Evolutionary conservation across 192 early-diverging fungal species (phyloP).

Genomic region (Podila horticola): DNA sequence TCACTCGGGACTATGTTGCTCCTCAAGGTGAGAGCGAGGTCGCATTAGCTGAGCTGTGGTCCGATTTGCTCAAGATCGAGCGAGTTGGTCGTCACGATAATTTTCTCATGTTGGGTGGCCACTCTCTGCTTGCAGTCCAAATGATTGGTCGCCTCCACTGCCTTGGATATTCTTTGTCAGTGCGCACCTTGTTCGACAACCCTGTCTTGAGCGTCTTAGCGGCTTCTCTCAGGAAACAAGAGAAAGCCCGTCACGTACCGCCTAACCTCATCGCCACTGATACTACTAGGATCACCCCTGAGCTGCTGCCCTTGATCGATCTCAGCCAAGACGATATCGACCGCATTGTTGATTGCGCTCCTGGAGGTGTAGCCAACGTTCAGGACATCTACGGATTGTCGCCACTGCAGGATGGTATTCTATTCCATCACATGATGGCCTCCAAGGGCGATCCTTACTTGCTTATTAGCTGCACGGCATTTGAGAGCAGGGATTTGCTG

Average conservation of each 20-base stretch:
- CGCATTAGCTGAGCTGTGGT: not conserved
- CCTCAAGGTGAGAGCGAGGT: slow-evolving; percentile 7
- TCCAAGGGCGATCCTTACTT: slow-evolving; percentile 4
- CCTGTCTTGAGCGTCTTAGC: slow-evolving; percentile 3
- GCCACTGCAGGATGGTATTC: slow-evolving; percentile 13
- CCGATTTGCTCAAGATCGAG: not conserved
- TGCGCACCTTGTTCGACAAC: not conserved
- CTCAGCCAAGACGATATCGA: slow-evolving; percentile 12
- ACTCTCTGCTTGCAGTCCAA: not conserved
- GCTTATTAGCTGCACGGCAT: not conserved
- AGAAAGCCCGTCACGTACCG: not conserved
- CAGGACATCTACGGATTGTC: slow-evolving; percentile 10
- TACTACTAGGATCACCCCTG: slow-evolving; percentile 1
- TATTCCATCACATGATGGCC: slow-evolving; percentile 9
- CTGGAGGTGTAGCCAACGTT: slow-evolving; percentile 7
- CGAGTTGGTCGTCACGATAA: not conserved
- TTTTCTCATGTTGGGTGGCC: slow-evolving; percentile 14
- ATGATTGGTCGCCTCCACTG: not conserved
- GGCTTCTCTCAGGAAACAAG: not conserved
- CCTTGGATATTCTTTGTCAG: not conserved
- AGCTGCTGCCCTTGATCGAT: slow-evolving; percentile 4
- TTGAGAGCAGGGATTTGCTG: not conserved
- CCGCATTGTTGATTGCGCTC: not conserved
- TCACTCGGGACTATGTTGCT: not conserved
- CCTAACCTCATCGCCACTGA: not conserved